These are phyloP conservation scores for Coemansia sp. DNA, from an alignment of 192 early-diverging fungal genomes.

Conservation along the genomic window DNA sequence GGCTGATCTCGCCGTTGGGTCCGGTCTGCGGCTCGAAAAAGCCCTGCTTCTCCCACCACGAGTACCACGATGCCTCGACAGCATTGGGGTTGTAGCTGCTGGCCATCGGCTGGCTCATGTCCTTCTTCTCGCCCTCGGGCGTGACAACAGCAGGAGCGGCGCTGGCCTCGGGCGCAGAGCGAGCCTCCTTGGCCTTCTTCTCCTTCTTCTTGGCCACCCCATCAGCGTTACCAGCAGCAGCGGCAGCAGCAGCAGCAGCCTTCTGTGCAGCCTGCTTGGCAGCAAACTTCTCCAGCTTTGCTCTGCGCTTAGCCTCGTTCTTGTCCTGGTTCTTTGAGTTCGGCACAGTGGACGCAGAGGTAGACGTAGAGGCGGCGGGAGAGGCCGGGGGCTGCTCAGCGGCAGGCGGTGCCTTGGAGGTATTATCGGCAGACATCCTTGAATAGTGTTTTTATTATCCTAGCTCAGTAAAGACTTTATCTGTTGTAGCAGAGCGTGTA, in stretches of 20 bases:
- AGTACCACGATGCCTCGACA: slow-evolving; percentile 96
- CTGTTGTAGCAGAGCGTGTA: neutral
- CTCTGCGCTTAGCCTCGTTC: slow-evolving; percentile 86
- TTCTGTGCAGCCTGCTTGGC: slow-evolving; percentile 72
- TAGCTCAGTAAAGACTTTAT: neutral
- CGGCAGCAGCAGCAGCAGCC: slow-evolving; percentile 4
- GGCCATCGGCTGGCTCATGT: slow-evolving; percentile 68
- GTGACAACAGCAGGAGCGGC: slow-evolving; percentile 76
- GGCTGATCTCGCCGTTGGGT: slow-evolving; percentile 57
- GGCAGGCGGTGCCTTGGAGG: neutral
- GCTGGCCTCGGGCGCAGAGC: slow-evolving; percentile 50
- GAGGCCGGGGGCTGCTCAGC: neutral
- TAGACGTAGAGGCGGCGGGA: neutral
- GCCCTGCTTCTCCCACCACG: slow-evolving; percentile 94
- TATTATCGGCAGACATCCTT: slow-evolving; percentile 6
- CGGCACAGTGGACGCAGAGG: slow-evolving; percentile 1
- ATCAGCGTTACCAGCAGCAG: neutral
- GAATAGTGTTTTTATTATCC: neutral
- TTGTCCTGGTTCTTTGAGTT: slow-evolving; percentile 83
- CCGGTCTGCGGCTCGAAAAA: slow-evolving; percentile 77
- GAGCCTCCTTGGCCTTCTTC: slow-evolving; percentile 60
- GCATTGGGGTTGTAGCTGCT: slow-evolving; percentile 79
- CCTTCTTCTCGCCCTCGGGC: slow-evolving; percentile 85
- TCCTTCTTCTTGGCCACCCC: slow-evolving; percentile 14
- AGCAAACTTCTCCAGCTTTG: slow-evolving; percentile 89